Evolutionary conservation across 106 monocot species (phyloP), one percentile per base, ranked within the genome.

Genomic region (Dendrobium officinale): DNA sequence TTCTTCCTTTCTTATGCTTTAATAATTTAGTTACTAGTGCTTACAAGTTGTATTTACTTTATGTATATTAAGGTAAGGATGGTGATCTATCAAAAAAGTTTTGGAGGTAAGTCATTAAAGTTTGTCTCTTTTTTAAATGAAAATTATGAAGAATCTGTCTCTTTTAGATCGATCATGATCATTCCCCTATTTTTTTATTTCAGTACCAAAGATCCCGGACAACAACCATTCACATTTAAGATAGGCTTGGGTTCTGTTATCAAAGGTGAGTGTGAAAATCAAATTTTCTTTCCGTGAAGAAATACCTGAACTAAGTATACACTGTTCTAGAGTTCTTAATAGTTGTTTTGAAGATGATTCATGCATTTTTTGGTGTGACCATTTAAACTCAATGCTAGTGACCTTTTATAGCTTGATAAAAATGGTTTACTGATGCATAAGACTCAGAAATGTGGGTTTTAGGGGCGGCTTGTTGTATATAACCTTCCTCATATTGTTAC

Each of bases 191-290:
- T 51, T 88, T 82, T 37, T 37, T 37, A 37, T 37, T 37, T 85
- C 88, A 96, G 96, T 88, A 96, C 96, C 11, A 96, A 94, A 72
- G 96, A 96, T 85, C 87, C 93, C 78, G 96, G 96, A 42, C 96
- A 96, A 87, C 9, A 87, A 80, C 93, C 96, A 77, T 96, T 96
- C 87, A 86, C 87, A 49, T 96, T 96, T 79, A 88, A 93, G 67
- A 89, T 96, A 84, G 96, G 96, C 42, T 20, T 82, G 73, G 93
- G 96, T 24, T 85, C 85, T 17, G 96, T 96, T 80, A 94, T 96
- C 77, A 96, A 90, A 96, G 96, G 96, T 96, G 76, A 81, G 48
- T 7, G 18, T 70, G 41, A 74, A 73, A 64, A 33, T 70, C 70
- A 70, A 70, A 70, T 31, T 31, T 70, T 15, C 4, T 70, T 64